Base-by-base conservation (phyloP, 257 asterid species). In the Gentiana macrophylla region DNA sequence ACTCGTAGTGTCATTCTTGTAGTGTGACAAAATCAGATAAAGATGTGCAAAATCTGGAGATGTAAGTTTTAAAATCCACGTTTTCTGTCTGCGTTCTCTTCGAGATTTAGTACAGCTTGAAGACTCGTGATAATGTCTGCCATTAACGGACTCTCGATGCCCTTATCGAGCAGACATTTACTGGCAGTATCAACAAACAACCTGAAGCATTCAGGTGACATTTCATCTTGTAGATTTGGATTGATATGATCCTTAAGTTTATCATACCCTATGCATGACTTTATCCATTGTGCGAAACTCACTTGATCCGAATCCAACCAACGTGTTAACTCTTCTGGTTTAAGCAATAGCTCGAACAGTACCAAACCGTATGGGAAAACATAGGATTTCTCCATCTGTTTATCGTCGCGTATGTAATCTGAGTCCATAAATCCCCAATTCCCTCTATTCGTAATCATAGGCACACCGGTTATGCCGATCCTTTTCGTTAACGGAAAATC, bases 241-340 rank as follows among this genome's bases (percentile, higher is more conserved):
- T 85, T 84, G 32, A 80, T 71, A 35, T 62, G 62, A 52, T 74
- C 73, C 38, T 78, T 57, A 61, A 5, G 46, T 67, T 62, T 68
- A 67, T 60, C 67, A 44, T 11, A 66, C 73, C 68, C 74, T 68
- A 74, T 62, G 75, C 64, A 47, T 55, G 83, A 76, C 75, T 78
- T 74, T 64, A 82, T 80, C 86, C 84, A 80, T 54, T 68, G 72
- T 49, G 83, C 92, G 56, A 82, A 71, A 57, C 62, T 78, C 49
- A 76, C 81, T 59, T 80, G 81, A 63, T 79, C 82, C 74, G 67
- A 80, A 11, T 78, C 78, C 12, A 69, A 52, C 94, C 89, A 80
- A 35, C 73, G 73, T 1, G 72, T 65, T 34, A 74, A 62, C 53
- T 76, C 77, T 50, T 77, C 72, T 35, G 69, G 79, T 51, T 77